A percentile compares a stretch with the other conserved stretches of the same genome.
These are phyloP conservation scores for Calycina marina DNA, from an alignment of 2,329 filamentous ascomycete genomes.

Conservation along the genomic window DNA sequence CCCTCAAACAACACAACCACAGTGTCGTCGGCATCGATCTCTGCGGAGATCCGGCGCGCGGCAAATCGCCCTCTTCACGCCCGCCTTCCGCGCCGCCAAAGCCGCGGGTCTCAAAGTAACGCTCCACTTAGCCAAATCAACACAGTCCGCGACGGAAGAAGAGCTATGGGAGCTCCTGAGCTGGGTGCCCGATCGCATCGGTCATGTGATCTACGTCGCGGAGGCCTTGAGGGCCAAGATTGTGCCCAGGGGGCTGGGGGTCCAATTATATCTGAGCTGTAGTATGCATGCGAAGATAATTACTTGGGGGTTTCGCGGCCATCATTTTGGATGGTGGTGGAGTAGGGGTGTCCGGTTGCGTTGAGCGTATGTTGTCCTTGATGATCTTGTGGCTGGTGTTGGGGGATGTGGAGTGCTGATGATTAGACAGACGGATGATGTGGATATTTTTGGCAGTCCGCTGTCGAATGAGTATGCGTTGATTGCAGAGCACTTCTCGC, in stretches of 20 bases:
- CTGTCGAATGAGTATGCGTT: slow-evolving; percentile 66
- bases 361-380: slow-evolving; percentile 44
- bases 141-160: slow-evolving; percentile 35
- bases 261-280: slow-evolving; percentile 69
- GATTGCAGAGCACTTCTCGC: slow-evolving; percentile 53
- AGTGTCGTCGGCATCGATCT: slow-evolving; percentile 64
- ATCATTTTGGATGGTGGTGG: slow-evolving; percentile 69
- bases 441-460: slow-evolving; percentile 65
- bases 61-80: slow-evolving; percentile 42
- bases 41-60: slow-evolving; percentile 59
- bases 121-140: slow-evolving; percentile 64
- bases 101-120: slow-evolving; percentile 45
- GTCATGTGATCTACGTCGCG: slow-evolving; percentile 66
- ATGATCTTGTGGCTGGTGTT: no score
- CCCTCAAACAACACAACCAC: slow-evolving; percentile 33
- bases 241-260: slow-evolving; percentile 35
- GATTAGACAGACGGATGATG: slow-evolving; percentile 56
- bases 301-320: slow-evolving; percentile 44
- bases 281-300: slow-evolving; percentile 68
- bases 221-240: slow-evolving; percentile 44
- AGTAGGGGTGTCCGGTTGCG: slow-evolving; percentile 43
- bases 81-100: slow-evolving; percentile 43
- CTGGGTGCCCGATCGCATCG: slow-evolving; percentile 54
- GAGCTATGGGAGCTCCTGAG: slow-evolving; percentile 52
- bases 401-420: no score